phyloP scores from a whole-genome alignment of 2,329 filamentous ascomycete genomes.

The Ampelomyces quisqualis region DNA sequence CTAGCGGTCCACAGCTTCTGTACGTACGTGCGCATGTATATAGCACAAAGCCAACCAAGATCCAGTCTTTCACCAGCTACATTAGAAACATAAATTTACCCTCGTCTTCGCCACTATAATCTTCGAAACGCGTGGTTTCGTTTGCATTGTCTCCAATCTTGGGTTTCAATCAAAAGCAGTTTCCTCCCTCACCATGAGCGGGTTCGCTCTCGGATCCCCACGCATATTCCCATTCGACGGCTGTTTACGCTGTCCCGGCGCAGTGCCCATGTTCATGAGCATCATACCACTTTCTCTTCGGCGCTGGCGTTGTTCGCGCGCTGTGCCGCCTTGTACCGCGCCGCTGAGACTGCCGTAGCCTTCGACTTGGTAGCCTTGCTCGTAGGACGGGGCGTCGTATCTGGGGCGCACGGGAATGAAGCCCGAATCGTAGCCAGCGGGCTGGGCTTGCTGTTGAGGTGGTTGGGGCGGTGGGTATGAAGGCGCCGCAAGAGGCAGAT shows the following conservation, averaged over 20 bases:
- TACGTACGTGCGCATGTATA: background rate
- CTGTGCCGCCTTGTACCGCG: constrained; percentile 26
- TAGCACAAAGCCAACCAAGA: background rate
- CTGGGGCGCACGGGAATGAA: constrained; percentile 55
- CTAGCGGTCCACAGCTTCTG: no score
- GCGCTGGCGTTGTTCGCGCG: constrained; percentile 36
- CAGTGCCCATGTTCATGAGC: constrained; percentile 41
- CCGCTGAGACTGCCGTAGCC: constrained; percentile 42
- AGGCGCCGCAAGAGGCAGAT: constrained; percentile 23
- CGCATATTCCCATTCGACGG: constrained; percentile 27
- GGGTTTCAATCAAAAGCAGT: constrained; percentile 33
- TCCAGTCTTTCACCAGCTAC: background rate
- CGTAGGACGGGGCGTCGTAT: constrained; percentile 46
- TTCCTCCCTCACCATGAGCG: constrained; percentile 32
- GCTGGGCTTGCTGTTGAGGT: constrained; percentile 26
- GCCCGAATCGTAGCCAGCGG: constrained; percentile 50
- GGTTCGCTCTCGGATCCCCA: constrained; percentile 27
- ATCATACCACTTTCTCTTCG: constrained; percentile 45
- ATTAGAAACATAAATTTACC: background rate
- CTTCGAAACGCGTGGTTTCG: constrained; percentile 14
- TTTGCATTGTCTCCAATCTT: constrained; percentile 5
- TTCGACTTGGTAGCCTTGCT: constrained; percentile 32
- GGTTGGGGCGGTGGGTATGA: constrained; percentile 29
- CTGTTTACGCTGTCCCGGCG: constrained; percentile 43
- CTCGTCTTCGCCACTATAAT: background rate